phyloP scores from a whole-genome alignment of 768 basidiomycete genomes.

The Macrolepiota dolichaula region DNA sequence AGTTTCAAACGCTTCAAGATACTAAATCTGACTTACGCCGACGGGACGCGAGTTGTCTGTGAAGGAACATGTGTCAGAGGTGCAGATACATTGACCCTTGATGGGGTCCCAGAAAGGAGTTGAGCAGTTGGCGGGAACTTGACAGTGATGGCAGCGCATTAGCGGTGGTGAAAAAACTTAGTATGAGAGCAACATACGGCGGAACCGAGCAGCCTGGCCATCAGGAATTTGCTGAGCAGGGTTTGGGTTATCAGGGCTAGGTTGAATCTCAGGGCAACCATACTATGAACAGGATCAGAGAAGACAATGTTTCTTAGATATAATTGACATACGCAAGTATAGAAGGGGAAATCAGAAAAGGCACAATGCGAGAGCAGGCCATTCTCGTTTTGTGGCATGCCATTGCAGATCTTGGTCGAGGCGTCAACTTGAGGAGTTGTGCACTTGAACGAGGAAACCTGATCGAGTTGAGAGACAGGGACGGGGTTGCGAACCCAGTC shows the following conservation, averaged over 20 bases:
- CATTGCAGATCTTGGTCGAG: conserved; percentile 66
- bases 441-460: conserved; percentile 57
- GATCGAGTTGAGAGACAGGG: conserved; percentile 55
- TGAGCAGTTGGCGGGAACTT: conserved; percentile 70
- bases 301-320: background rate
- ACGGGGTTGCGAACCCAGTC: conserved; percentile 73
- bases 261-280: conserved; percentile 59
- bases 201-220: conserved; percentile 45
- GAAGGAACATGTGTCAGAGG: conserved; percentile 54
- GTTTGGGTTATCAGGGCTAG: conserved; percentile 59
- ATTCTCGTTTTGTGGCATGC: conserved; percentile 63
- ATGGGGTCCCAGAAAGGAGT: conserved; percentile 84
- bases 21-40: conserved; percentile 11
- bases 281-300: conserved; percentile 40
- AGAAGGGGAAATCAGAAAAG: conserved; percentile 78
- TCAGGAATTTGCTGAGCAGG: conserved; percentile 52
- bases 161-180: background rate
- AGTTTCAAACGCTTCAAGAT: background rate
- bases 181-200: conserved; percentile 44
- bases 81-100: conserved; percentile 60
- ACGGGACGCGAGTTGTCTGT: conserved; percentile 48
- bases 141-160: conserved; percentile 22
- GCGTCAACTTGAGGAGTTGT: conserved; percentile 55
- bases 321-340: conserved; percentile 58
- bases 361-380: conserved; percentile 59